Conservation (phyloP, 805 yeast genomes). For the Hanseniaspora meyeri region DNA sequence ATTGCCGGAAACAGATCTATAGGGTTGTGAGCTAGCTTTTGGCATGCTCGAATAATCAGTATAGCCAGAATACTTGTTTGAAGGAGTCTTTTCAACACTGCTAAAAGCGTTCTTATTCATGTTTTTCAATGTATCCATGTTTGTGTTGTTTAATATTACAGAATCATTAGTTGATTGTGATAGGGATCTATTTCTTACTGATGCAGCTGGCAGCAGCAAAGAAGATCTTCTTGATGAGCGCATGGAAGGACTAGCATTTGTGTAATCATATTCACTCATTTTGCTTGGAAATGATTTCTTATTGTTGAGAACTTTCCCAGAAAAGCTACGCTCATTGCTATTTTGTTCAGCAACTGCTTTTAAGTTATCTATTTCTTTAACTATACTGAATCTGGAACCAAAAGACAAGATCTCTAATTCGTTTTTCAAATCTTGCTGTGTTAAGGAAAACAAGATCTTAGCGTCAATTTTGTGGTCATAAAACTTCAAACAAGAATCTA, state of each 20-base stretch:
- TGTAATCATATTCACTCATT: background rate
- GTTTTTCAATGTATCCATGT: background rate
- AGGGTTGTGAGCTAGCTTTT: constrained; percentile 8
- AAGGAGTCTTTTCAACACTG: background rate
- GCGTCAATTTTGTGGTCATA: constrained; percentile 85
- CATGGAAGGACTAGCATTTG: constrained; percentile 16
- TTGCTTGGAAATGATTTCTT: background rate
- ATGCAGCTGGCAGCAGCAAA: constrained; percentile 34
- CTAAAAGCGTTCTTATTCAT: background rate
- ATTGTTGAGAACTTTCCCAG: background rate
- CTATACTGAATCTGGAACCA: constrained; percentile 88
- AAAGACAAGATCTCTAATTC: constrained; percentile 85
- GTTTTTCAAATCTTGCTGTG: constrained; percentile 61
- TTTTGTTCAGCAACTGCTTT: constrained; percentile 18
- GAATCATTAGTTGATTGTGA: constrained; percentile 8
- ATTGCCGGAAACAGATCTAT: constrained; percentile 1
- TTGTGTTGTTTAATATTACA: constrained; percentile 10
- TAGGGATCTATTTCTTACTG: constrained; percentile 15
- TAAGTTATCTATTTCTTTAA: constrained; percentile 72
- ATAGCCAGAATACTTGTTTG: background rate
- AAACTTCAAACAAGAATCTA: constrained; percentile 64
- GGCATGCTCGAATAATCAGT: background rate
- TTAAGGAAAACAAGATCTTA: constrained; percentile 69
- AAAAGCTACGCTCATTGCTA: background rate
- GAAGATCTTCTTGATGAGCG: constrained; percentile 13